Conservation (phyloP, 2,329 filamentous ascomycete species). For the Colletotrichum truncatum region DNA sequence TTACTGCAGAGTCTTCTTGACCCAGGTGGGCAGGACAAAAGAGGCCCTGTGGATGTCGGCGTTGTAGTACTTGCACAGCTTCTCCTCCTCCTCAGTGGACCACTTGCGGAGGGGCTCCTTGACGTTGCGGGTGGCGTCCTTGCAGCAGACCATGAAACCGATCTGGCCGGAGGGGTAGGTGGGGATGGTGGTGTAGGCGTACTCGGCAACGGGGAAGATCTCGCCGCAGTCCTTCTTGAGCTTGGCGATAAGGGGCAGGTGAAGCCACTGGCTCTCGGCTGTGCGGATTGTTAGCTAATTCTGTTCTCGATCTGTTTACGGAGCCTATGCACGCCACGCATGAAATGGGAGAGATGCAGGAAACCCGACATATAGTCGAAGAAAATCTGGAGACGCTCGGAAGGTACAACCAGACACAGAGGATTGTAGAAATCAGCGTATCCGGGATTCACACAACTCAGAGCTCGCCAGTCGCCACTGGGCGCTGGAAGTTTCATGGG, state of each 20-base stretch:
- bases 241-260: conserved; percentile 90
- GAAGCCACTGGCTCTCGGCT: conserved; percentile 99
- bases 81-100: conserved; percentile 88
- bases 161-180: conserved; percentile 99
- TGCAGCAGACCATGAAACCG: conserved; percentile 99
- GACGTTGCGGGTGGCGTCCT: conserved; percentile 86
- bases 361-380: conserved; percentile 4
- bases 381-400: conserved; percentile 4
- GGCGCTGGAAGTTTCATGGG: conserved; percentile 9
- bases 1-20: conserved; percentile 77
- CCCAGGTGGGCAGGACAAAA: conserved; percentile 94
- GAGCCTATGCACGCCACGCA: neutral
- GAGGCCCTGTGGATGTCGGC: conserved; percentile 94
- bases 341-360: neutral
- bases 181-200: conserved; percentile 98
- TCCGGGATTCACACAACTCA: conserved; percentile 12
- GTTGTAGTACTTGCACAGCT: conserved; percentile 97
- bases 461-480: conserved; percentile 23
- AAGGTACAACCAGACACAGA: conserved; percentile 11
- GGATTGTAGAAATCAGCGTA: conserved; percentile 3
- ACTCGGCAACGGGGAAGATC: conserved; percentile 97
- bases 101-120: conserved; percentile 85
- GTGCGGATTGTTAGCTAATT: conserved; percentile 33
- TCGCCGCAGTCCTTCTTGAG: conserved; percentile 97
- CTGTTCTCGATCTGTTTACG: neutral